These are phyloP conservation scores for Mangifera indica DNA, from an alignment of 345 rosid species.

Conservation along the genomic window DNA sequence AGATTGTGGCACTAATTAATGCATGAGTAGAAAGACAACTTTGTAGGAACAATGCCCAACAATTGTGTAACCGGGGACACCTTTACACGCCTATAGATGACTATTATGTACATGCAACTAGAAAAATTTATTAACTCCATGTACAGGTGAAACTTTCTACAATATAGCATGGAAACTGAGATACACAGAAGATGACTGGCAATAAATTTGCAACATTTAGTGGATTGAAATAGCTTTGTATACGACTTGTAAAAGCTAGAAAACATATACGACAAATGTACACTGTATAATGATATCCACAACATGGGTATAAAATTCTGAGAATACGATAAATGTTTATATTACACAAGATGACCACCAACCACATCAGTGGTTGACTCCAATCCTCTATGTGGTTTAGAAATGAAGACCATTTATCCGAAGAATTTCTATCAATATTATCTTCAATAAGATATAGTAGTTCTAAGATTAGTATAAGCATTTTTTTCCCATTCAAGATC, in stretches of 20 bases:
- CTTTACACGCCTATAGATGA: no score
- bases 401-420: background rate
- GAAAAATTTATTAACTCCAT: no score
- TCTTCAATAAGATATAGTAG: background rate
- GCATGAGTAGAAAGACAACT: no score
- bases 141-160: no score
- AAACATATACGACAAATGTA: background rate
- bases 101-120: no score
- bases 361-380: background rate
- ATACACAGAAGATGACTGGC: background rate
- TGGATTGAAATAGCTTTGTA: background rate
- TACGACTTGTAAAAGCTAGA: background rate
- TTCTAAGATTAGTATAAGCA: background rate
- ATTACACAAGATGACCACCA: background rate
- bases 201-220: background rate
- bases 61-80: no score
- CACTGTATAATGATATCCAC: background rate
- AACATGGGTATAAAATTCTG: background rate
- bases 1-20: no score
- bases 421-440: background rate
- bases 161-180: background rate
- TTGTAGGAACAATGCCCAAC: no score
- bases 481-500: background rate
- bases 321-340: background rate
- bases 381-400: background rate